Base-by-base conservation (phyloP, 495 filamentous ascomycete genomes). In the Parachaetomium inaequale region DNA sequence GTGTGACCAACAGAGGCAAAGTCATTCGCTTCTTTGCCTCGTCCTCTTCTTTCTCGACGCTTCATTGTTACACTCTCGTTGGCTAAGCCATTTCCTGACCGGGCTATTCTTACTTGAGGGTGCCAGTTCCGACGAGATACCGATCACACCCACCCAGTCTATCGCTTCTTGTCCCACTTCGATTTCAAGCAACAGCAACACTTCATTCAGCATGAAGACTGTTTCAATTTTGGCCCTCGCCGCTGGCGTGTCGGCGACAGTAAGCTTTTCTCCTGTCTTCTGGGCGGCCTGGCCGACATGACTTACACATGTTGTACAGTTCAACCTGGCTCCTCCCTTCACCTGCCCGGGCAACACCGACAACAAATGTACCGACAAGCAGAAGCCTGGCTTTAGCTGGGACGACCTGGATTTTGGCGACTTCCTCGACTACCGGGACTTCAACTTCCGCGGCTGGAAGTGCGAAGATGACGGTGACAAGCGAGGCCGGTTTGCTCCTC, bases 361-460 rank as follows among this genome's bases (percentile, higher is more conserved):
- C 77, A 93, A 95, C 76, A 74, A 86, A 54, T 96, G 92, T 79
- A 85, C 80, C 52, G 71, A 82, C 17, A 66, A 86, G 58, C 88
- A 93, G 74, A 72, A 78, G 26, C 65, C 66, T 21, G 92, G 93
- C 40, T 91, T 88, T 68, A 81, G 87, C 80, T 96, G 87, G 84
- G 72, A 71, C 50, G 82, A 83, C 64, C 82, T 94, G 4, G 62
- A 70, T 47, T 47, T 73, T 29, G 92, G 91, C 31, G 70, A 72
- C n/a, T 87, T 95, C 76, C 70, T 69, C 45, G 66, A 69, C n/a
- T 96, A 91, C 72, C 85, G 80, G 31, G 86, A 83, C 69, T 88
- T 92, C 69, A 77, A 78, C 61, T 96, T 93, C 81, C 78, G 73
- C 36, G 89, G 88, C 60, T 95, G 87, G 75, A 76, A 73, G 34